Conservation (phyloP, 2,329 filamentous ascomycete species). For the Gaeumannomyces tritici region DNA sequence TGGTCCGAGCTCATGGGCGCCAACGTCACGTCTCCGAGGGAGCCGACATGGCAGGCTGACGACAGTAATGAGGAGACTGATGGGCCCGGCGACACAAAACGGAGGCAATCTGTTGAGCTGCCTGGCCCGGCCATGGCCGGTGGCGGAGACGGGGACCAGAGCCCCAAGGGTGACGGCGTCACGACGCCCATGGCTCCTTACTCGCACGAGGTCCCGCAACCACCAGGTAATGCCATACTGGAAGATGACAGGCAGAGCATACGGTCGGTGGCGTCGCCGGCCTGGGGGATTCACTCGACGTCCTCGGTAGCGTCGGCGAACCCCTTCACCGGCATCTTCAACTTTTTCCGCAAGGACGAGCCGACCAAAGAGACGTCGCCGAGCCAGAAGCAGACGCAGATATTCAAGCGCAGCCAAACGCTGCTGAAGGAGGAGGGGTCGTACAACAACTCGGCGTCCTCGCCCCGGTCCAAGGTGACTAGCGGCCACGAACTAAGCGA, state of each 20-base stretch:
- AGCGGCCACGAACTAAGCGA: conserved; percentile 34
- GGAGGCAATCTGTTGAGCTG: not conserved
- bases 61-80: conserved; percentile 15
- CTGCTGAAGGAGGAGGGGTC: conserved; percentile 36
- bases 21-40: conserved; percentile 41
- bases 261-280: conserved; percentile 26
- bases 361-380: conserved; percentile 35
- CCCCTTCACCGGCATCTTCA: conserved; percentile 57
- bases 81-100: not conserved
- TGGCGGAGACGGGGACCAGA: not conserved
- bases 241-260: conserved; percentile 57
- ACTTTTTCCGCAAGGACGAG: conserved; percentile 59
- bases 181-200: conserved; percentile 14
- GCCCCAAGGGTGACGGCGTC: not conserved
- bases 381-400: conserved; percentile 53
- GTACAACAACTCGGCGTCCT: conserved; percentile 18
- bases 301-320: conserved; percentile 25
- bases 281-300: conserved; percentile 9
- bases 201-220: conserved; percentile 56
- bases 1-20: conserved; percentile 83
- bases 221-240: conserved; percentile 52
- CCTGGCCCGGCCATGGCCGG: not conserved
- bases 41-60: conserved; percentile 27
- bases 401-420: conserved; percentile 72
- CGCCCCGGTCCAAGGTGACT: conserved; percentile 33